Base-by-base conservation (phyloP, 345 rosid genomes). In the Camelina neglecta region DNA sequence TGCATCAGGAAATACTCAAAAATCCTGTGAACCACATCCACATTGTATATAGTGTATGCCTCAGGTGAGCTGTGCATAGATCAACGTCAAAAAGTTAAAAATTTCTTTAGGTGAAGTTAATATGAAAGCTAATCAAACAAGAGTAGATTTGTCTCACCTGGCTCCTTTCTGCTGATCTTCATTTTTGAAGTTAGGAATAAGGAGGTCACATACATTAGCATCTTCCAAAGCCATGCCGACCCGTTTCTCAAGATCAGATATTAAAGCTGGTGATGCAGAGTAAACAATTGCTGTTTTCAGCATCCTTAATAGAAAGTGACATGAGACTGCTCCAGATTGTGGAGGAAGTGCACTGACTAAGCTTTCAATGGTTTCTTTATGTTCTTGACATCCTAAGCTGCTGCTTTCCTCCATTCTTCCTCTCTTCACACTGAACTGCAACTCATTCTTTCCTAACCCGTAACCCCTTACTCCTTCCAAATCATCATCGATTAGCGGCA, bases 171-270 rank as follows among this genome's bases (percentile, higher is more conserved):
- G 87, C 38, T 83, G 92, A 77, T 93, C 88, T 63, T 79, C 82
- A 65, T 64, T 81, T 60, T 73, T 85, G 71, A 83, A 90, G 67
- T 83, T 86, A 49, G 96, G 97, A 78, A 93, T 90, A 83, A 93
- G 12, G 68, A 91, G 89, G 72, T 93, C 97, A 69, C 85, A 65
- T 47, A 84, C 94, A 57, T 60, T 84, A 57, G 92, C 94, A 51
- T 85, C 89, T 71, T 87, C 90, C 81, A 93, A 56, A 65, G 65
- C 73, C 80, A 84, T 69, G 16, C 96, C 92, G 0, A 81, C 86
- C 62, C 90, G 84, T 76, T 85, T 88, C 84, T 93, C 94, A 24
- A 93, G 93, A 73, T 93, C 94, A 62, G 92, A 83, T 69, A 88
- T 81, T 47, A 90, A 71, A 78, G 94, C 96, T 29, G 90, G 85